These are phyloP conservation scores for Carex myosuroides DNA, from an alignment of 176 grass and related monocot genomes.

Conservation along the genomic window DNA sequence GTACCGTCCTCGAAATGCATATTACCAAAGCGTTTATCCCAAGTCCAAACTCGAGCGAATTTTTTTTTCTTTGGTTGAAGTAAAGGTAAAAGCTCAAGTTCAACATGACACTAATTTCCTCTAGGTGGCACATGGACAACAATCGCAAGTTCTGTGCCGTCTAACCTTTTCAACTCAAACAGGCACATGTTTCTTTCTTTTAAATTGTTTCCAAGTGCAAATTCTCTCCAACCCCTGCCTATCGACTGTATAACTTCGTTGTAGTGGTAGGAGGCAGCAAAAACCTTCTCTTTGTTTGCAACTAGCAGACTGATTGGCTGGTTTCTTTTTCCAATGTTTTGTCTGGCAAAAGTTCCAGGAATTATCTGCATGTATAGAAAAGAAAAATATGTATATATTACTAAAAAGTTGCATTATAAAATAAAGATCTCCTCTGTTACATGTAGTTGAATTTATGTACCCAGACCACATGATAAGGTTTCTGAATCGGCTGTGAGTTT, in stretches of 20 bases:
- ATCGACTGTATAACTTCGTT: not conserved
- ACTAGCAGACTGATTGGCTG: not conserved
- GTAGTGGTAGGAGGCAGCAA: constrained; percentile 1
- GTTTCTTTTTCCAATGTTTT: constrained; percentile 5
- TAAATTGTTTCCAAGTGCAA: constrained; percentile 16
- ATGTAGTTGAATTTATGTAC: not conserved
- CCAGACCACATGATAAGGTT: not conserved
- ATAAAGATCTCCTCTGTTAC: not conserved
- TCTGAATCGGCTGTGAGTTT: not conserved
- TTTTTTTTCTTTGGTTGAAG: not conserved
- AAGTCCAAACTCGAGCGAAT: not conserved
- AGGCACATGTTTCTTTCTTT: constrained; percentile 17
- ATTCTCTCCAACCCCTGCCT: constrained; percentile 8
- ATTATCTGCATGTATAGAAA: constrained; percentile 19
- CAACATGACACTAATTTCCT: not conserved
- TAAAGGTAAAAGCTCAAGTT: not conserved
- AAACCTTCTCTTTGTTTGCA: constrained; percentile 12
- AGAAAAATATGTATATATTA: not conserved
- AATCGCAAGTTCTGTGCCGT: not conserved
- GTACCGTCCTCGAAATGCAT: not conserved
- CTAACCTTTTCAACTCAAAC: constrained; percentile 32
- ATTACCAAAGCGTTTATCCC: not conserved
- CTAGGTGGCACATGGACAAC: constrained; percentile 12
- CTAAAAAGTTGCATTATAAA: not conserved
- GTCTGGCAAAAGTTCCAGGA: constrained; percentile 6